phyloP scores from a whole-genome alignment of 495 filamentous ascomycete genomes.

The Hypoxylon cercidicola region DNA sequence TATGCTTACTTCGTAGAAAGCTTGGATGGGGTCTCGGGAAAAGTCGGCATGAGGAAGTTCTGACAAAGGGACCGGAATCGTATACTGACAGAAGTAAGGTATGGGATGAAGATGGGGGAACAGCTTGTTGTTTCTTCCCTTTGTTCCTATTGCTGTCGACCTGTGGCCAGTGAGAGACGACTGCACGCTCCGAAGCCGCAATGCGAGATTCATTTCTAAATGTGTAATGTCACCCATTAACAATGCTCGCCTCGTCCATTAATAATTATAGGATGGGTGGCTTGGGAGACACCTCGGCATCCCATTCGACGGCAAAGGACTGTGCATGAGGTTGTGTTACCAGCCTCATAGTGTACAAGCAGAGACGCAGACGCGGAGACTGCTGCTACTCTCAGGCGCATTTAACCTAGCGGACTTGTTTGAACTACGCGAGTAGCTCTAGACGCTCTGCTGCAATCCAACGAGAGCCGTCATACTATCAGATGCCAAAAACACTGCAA shows the following conservation, averaged over 20 bases:
- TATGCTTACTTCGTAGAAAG: constrained; percentile 37
- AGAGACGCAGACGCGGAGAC: constrained; percentile 1
- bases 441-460: constrained; percentile 20
- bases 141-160: constrained; percentile 3
- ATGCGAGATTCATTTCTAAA: constrained; percentile 40
- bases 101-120: constrained; percentile 8
- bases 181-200: constrained; percentile 40
- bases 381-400: constrained; percentile 12
- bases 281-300: constrained; percentile 19
- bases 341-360: constrained; percentile 34
- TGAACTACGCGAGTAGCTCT: constrained; percentile 24
- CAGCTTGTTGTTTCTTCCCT: constrained; percentile 1
- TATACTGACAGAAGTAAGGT: constrained; percentile 10
- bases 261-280: constrained; percentile 27
- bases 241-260: constrained; percentile 33
- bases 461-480: constrained; percentile 5
- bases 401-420: constrained; percentile 33
- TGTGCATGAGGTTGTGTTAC: constrained; percentile 41
- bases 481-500: constrained; percentile 1
- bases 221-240: constrained; percentile 37
- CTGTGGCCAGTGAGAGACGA: constrained; percentile 7
- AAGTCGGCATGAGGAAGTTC: constrained; percentile 27
- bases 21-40: constrained; percentile 37
- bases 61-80: not conserved
- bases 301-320: constrained; percentile 40